phyloP scores from a whole-genome alignment of 192 early-diverging fungal species.

The Phlyctochytrium planicorne region DNA sequence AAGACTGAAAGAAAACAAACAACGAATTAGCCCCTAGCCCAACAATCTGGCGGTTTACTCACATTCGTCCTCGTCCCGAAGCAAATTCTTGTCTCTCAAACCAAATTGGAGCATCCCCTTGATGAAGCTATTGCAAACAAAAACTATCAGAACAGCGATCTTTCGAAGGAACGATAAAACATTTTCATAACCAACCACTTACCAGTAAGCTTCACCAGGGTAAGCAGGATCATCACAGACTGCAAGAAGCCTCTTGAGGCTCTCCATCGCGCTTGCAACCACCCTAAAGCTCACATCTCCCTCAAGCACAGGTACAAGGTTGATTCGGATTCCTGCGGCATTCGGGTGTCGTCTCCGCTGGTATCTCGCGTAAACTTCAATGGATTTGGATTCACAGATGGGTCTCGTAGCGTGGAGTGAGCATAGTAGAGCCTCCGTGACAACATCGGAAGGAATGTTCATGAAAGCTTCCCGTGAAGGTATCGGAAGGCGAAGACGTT shows the following conservation, averaged over 20 bases:
- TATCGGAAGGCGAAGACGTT: constrained; percentile 24
- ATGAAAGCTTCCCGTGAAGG: constrained; percentile 8
- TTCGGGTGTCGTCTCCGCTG: constrained; percentile 27
- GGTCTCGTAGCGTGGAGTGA: constrained; percentile 24
- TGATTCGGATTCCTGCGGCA: constrained; percentile 27
- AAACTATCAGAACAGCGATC: no score
- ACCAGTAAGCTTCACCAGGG: constrained; percentile 36
- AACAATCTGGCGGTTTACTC: neutral
- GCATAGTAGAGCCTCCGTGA: constrained; percentile 15
- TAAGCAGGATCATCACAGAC: constrained; percentile 33
- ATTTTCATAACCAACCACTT: neutral
- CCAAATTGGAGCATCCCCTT: constrained; percentile 34
- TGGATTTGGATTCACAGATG: constrained; percentile 11
- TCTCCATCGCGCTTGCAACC: constrained; percentile 20
- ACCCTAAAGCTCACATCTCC: constrained; percentile 22
- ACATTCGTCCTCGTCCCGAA: constrained; percentile 31
- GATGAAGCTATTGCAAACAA: constrained; percentile 22
- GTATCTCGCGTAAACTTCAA: constrained; percentile 25
- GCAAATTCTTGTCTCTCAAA: constrained; percentile 27
- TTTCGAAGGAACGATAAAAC: neutral
- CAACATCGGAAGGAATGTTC: constrained; percentile 17
- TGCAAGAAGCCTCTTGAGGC: constrained; percentile 16
- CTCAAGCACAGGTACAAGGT: constrained; percentile 29
- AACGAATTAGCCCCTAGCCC: no score
- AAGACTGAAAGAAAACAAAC: constrained; percentile 13